Evolutionary conservation across 225 moss, liverwort and hornwort species (phyloP), one percentile per base, ranked within the genome.

Genomic region (Bryoerythrophyllum caledonicum): DNA sequence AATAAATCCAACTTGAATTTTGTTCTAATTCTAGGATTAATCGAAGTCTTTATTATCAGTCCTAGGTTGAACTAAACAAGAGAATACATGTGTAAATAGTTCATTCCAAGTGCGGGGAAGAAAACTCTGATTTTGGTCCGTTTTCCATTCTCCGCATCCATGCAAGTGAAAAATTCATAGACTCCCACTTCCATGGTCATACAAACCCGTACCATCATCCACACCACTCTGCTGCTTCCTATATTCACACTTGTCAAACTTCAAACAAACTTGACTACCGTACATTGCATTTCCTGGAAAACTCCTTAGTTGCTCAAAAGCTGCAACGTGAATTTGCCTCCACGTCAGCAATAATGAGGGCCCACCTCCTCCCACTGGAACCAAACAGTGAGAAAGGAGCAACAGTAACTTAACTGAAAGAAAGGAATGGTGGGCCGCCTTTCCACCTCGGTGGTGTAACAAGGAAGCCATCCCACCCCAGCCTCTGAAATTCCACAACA

Each of bases 391-490:
- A 51, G n/a, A 13, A 2, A 12, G 38, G 41, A 24, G 25, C 1
- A 4, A 14, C 2, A 55, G 24, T 8, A 2, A 56, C 17, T 65
- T 57, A 55, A 20, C 46, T 5, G 0, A 41, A 9, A 46, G 2
- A 4, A 65, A 46, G 10, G 35, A 51, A 19, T 13, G 63, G 65
- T 4, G 46, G 59, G 85, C 75, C 72, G 72, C 73, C 76, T 73
- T 83, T 68, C 11, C 0, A n/a, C 48, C 48, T 7, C 1, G 17
- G 12, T 10, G 79, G 76, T 68, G 80, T 76, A 72, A 63, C 68
- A 51, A 59, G 10, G 63, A 72, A 76, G 83, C 59, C 76, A 83
- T 41, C 83, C 24, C 80, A 83, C 68, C 63, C 68, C 76, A 68
- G 79, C 83, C 72, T 67, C 74, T 66, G 60, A 40, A 74, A 70